Percentiles rank a stretch among this genome's conserved stretches.
Conservation (phyloP, 108 stramenopile species). For the Stephanodiscus triporus region DNA sequence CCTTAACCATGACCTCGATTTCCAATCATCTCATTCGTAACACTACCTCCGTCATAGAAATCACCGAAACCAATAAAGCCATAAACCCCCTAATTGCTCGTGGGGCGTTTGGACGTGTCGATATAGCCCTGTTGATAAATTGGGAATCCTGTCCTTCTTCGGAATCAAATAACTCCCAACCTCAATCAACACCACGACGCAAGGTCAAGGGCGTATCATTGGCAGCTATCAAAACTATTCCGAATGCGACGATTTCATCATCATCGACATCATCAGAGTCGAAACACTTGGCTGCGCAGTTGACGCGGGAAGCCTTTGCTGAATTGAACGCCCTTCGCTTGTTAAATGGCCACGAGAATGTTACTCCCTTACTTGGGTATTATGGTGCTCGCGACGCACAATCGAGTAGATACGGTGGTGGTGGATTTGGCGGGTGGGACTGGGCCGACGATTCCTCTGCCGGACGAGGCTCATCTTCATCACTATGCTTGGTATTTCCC, state of each 20-base stretch:
- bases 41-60: constrained; percentile 18
- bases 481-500: constrained; percentile 66
- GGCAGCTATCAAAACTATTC: constrained; percentile 69
- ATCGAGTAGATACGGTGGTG: constrained; percentile 5
- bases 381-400: constrained; percentile 34
- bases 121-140: constrained; percentile 54
- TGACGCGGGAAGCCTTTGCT: constrained; percentile 50
- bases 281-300: neutral
- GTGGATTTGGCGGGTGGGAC: constrained; percentile 31
- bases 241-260: constrained; percentile 50
- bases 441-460: constrained; percentile 17
- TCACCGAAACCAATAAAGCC: neutral
- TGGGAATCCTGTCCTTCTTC: constrained; percentile 1
- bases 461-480: constrained; percentile 15
- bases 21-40: neutral
- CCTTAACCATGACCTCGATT: neutral
- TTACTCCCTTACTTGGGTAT: constrained; percentile 40
- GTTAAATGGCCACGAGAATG: constrained; percentile 42
- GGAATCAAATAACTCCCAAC: constrained; percentile 3
- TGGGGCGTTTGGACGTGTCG: constrained; percentile 75
- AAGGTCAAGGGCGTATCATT: constrained; percentile 35
- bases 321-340: constrained; percentile 48
- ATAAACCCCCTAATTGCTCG: constrained; percentile 50
- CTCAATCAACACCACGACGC: neutral
- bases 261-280: neutral